phyloP scores from a whole-genome alignment of 2,329 filamentous ascomycete genomes.

The Cytospora chrysosperma region DNA sequence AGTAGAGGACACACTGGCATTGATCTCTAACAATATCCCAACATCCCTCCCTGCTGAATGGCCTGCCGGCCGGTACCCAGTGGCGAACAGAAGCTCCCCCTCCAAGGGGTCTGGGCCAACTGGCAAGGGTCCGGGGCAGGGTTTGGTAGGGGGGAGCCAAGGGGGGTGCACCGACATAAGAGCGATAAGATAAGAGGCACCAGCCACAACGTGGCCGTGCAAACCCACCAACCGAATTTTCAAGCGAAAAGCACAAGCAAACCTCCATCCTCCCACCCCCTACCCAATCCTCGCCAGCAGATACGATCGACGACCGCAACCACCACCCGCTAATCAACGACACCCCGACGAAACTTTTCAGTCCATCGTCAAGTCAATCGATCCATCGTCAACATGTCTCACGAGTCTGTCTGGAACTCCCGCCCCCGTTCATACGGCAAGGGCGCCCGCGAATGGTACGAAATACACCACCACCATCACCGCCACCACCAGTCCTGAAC shows the following conservation, averaged over 20 bases:
- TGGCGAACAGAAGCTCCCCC: conserved; percentile 1
- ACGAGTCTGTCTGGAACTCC: conserved; percentile 99
- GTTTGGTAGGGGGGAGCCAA: too few relatives aligned
- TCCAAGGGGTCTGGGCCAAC: neutral
- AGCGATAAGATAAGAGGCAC: conserved; percentile 17
- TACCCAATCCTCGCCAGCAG: conserved; percentile 20
- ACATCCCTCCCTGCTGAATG: conserved; percentile 1
- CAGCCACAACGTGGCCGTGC: conserved; percentile 11
- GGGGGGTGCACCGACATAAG: too few relatives aligned
- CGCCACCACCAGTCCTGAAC: too few relatives aligned
- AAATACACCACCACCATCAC: conserved; percentile 28
- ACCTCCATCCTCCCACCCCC: conserved; percentile 22
- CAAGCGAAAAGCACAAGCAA: conserved; percentile 26
- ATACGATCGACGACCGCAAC: conserved; percentile 23
- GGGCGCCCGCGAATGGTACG: conserved; percentile 91
- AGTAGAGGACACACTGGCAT: conserved; percentile 22
- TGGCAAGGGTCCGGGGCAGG: too few relatives aligned
- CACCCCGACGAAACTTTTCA: conserved; percentile 29
- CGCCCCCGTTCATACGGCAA: conserved; percentile 97
- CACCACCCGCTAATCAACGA: conserved; percentile 21
- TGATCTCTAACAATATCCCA: neutral
- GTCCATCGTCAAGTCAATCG: conserved; percentile 28
- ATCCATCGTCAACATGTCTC: conserved; percentile 55
- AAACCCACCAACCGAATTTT: conserved; percentile 27
- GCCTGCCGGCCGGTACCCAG: conserved; percentile 10